These are phyloP conservation scores for Penicillium carneum DNA, from an alignment of 2,329 filamentous ascomycete genomes.

Conservation along the genomic window DNA sequence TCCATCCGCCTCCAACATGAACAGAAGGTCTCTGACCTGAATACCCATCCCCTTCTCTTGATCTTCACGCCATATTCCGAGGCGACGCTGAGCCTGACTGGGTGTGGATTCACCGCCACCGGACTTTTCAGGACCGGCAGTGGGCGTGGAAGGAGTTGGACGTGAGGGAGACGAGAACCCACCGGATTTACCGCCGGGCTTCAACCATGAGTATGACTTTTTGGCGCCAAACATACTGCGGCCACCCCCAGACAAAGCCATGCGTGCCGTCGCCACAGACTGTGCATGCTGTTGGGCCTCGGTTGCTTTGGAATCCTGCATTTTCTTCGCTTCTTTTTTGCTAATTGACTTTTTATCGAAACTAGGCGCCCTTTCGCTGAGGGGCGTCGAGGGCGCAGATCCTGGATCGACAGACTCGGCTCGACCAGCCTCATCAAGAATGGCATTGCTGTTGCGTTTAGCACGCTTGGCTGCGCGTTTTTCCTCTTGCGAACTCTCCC, in stretches of 20 bases:
- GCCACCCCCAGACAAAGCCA: constrained; percentile 63
- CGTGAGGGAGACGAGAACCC: constrained; percentile 51
- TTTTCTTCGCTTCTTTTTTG: constrained; percentile 86
- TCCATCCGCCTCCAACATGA: constrained; percentile 80
- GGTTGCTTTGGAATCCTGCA: constrained; percentile 74
- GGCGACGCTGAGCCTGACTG: constrained; percentile 61
- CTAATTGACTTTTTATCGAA: constrained; percentile 71
- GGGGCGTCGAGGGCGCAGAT: constrained; percentile 62
- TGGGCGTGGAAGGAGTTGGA: constrained; percentile 40
- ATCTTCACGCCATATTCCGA: constrained; percentile 81
- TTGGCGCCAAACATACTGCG: constrained; percentile 54
- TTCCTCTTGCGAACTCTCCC: constrained; percentile 76
- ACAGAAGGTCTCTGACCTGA: constrained; percentile 82
- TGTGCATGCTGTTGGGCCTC: constrained; percentile 80
- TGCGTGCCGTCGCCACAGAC: constrained; percentile 81
- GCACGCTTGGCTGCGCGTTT: constrained; percentile 71
- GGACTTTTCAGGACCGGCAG: constrained; percentile 42
- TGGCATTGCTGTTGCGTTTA: constrained; percentile 65
- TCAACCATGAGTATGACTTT: constrained; percentile 59
- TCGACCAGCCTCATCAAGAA: constrained; percentile 61
- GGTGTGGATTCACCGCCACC: constrained; percentile 42
- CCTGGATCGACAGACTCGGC: constrained; percentile 66
- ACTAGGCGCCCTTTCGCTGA: constrained; percentile 64
- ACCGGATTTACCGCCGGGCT: constrained; percentile 46
- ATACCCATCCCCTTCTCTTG: constrained; percentile 77